Conservation (phyloP, 1,284 basidiomycete genomes). For the Sporisorium iseilematis-ciliati region DNA sequence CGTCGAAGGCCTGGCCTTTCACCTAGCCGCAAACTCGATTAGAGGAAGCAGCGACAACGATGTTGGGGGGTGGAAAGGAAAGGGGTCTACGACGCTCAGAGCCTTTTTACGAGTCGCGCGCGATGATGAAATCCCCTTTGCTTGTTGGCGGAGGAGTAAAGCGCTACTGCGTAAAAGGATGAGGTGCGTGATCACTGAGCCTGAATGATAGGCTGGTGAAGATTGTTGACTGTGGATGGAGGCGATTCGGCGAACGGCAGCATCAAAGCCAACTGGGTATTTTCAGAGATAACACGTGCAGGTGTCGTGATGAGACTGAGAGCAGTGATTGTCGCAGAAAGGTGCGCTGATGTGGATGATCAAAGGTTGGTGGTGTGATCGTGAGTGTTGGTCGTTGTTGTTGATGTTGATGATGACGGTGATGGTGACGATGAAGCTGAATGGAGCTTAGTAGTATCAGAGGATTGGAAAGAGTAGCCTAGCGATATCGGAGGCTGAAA, state of each 20-base stretch:
- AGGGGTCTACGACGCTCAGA: constrained; percentile 19
- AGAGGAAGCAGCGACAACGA: constrained; percentile 18
- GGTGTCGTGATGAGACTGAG: constrained; percentile 12
- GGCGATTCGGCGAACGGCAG: constrained; percentile 26
- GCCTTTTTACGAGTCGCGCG: constrained; percentile 14
- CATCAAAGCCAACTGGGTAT: constrained; percentile 32
- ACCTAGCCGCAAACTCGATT: constrained; percentile 21
- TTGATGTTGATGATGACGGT: constrained; percentile 2
- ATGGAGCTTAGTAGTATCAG: constrained; percentile 20
- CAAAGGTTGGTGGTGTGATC: neutral
- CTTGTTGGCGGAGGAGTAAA: neutral
- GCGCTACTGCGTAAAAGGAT: constrained; percentile 3
- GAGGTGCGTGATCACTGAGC: constrained; percentile 11
- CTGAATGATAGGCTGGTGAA: constrained; percentile 22
- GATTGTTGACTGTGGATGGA: constrained; percentile 14
- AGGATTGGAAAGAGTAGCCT: constrained; percentile 26
- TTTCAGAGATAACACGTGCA: neutral
- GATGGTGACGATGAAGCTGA: constrained; percentile 21
- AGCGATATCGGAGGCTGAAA: constrained; percentile 57
- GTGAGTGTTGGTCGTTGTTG: constrained; percentile 3
- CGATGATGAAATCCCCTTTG: no score
- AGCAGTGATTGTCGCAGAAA: constrained; percentile 11
- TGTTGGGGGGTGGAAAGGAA: constrained; percentile 1
- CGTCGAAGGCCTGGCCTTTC: constrained; percentile 14
- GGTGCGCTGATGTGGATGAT: neutral